These are phyloP conservation scores for Chytriomyces confervae DNA, from an alignment of 192 early-diverging fungal species.

Conservation along the genomic window DNA sequence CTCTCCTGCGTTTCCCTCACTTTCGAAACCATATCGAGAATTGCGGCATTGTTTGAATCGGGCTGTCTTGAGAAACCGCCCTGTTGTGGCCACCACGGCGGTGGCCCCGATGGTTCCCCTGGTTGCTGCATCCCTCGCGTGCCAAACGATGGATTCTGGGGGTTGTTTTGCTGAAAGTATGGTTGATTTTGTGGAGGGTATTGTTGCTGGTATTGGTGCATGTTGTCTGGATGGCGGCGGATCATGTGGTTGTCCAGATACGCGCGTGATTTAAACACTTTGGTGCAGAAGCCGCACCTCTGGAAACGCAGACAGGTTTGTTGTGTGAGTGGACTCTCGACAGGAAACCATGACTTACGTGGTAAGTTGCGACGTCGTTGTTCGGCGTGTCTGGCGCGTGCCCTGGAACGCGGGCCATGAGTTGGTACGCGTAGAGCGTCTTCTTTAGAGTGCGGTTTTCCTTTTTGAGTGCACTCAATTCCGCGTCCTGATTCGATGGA, in stretches of 20 bases:
- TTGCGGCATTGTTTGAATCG: slow-evolving; percentile 21
- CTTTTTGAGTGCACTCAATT: slow-evolving; percentile 46
- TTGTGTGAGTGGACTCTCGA: slow-evolving; percentile 7
- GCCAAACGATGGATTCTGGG: slow-evolving; percentile 2
- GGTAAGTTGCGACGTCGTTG: slow-evolving; percentile 29
- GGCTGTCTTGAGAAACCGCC: background rate
- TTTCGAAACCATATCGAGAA: slow-evolving; percentile 29
- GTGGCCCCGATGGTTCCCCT: background rate
- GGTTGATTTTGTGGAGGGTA: no score
- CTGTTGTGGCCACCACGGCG: background rate
- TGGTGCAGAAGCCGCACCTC: slow-evolving; percentile 52
- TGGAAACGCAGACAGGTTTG: background rate
- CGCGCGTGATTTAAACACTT: slow-evolving; percentile 45
- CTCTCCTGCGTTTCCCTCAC: slow-evolving; percentile 40
- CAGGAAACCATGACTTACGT: slow-evolving; percentile 5
- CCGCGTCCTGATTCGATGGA: slow-evolving; percentile 34
- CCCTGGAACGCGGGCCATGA: slow-evolving; percentile 57
- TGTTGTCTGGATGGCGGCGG: slow-evolving; percentile 46
- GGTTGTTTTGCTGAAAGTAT: background rate
- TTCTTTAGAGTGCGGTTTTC: slow-evolving; percentile 56
- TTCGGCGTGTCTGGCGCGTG: background rate
- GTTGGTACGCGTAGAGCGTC: slow-evolving; percentile 56
- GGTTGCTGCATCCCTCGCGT: background rate
- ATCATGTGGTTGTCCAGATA: slow-evolving; percentile 53
- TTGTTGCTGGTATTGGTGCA: background rate